Conservation (phyloP, 805 yeast species). For the Candida sakaeoensis region DNA sequence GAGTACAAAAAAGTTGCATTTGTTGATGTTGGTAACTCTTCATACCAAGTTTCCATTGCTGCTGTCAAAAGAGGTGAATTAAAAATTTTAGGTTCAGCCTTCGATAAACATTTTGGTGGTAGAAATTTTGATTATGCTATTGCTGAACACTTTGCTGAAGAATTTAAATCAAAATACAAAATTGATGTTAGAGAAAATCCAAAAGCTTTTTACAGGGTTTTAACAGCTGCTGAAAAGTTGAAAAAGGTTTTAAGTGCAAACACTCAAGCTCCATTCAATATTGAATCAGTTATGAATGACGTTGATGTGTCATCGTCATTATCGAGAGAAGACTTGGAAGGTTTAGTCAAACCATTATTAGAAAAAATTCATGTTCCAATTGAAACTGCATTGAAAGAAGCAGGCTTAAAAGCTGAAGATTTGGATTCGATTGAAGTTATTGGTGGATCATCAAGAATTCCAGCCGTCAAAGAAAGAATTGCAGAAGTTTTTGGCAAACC, state of each 20-base stretch:
- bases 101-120: constrained; percentile 97
- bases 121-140: constrained; percentile 93
- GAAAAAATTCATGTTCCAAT: constrained; percentile 74
- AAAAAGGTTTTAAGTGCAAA: constrained; percentile 97
- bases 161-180: constrained; percentile 87
- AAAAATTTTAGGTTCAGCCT: constrained; percentile 87
- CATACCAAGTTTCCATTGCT: constrained; percentile 85
- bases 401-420: constrained; percentile 68
- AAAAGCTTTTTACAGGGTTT: constrained; percentile 91
- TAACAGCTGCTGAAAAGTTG: constrained; percentile 86
- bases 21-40: constrained; percentile 95
- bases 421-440: constrained; percentile 90
- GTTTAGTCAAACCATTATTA: constrained; percentile 76
- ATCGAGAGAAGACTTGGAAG: constrained; percentile 91
- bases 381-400: constrained; percentile 74
- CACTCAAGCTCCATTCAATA: constrained; percentile 87
- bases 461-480: constrained; percentile 80
- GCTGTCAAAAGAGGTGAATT: constrained; percentile 95
- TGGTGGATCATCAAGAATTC: constrained; percentile 99
- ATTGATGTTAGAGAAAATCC: constrained; percentile 88
- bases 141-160: constrained; percentile 91
- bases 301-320: constrained; percentile 88
- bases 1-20: constrained; percentile 87
- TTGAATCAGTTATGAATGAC: constrained; percentile 97
- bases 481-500: constrained; percentile 78